Conservation (phyloP, 2,329 filamentous ascomycete genomes). For the Orbilia javanica region DNA sequence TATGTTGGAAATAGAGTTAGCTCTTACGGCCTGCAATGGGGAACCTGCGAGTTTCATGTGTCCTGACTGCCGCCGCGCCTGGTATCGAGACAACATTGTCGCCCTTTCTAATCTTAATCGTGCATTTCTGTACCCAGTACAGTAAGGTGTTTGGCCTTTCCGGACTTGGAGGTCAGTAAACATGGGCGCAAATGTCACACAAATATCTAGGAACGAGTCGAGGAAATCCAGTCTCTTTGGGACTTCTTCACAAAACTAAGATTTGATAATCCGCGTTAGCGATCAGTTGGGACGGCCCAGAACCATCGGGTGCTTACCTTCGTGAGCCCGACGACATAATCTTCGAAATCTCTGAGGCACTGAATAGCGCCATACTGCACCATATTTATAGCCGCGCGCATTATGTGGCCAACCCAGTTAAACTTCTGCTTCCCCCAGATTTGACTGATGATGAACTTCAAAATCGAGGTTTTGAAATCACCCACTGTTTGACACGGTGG, state of each 20-base stretch:
- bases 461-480: slow-evolving; percentile 39
- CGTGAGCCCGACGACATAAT: slow-evolving; percentile 34
- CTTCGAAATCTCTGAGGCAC: slow-evolving; percentile 47
- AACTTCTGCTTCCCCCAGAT: slow-evolving; percentile 42
- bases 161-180: slow-evolving; percentile 39
- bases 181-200: slow-evolving; percentile 36
- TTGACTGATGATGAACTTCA: slow-evolving; percentile 36
- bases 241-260: slow-evolving; percentile 42
- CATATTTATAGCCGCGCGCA: slow-evolving; percentile 54
- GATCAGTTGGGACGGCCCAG: neutral
- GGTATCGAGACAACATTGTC: slow-evolving; percentile 9
- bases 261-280: neutral
- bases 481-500: slow-evolving; percentile 14
- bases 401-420: slow-evolving; percentile 42
- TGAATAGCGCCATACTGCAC: slow-evolving; percentile 45
- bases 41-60: slow-evolving; percentile 3
- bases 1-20: slow-evolving; percentile 13
- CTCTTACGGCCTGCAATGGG: neutral
- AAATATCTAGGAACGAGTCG: slow-evolving; percentile 33
- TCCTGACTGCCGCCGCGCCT: slow-evolving; percentile 1
- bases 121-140: slow-evolving; percentile 28
- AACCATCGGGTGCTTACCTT: slow-evolving; percentile 10
- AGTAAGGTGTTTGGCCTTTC: slow-evolving; percentile 35
- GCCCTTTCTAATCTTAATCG: slow-evolving; percentile 27
- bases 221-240: slow-evolving; percentile 35